These are phyloP conservation scores for Ogataea ganodermae DNA, from an alignment of 805 yeast species.

Conservation along the genomic window DNA sequence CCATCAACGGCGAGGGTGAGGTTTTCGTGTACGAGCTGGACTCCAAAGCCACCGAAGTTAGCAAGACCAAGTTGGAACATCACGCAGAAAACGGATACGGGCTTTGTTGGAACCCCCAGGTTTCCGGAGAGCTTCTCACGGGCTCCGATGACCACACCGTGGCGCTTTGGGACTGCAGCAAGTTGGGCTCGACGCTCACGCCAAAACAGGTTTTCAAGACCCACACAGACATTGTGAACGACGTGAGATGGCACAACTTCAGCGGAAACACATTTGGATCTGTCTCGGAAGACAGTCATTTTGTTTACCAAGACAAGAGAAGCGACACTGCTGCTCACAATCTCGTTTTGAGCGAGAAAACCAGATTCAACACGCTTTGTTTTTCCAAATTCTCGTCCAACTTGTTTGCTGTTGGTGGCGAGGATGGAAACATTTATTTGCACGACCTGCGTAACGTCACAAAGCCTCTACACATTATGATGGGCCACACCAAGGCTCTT, in stretches of 20 bases:
- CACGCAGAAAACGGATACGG: slow-evolving; percentile 77
- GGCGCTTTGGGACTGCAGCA: slow-evolving; percentile 59
- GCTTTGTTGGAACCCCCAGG: slow-evolving; percentile 59
- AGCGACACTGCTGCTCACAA: slow-evolving; percentile 25
- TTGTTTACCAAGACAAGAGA: slow-evolving; percentile 58
- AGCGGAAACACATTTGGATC: slow-evolving; percentile 59
- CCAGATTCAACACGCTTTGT: slow-evolving; percentile 60
- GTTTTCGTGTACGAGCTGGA: slow-evolving; percentile 52
- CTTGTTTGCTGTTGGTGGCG: slow-evolving; percentile 68
- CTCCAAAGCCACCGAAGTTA: slow-evolving; percentile 19
- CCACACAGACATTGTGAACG: slow-evolving; percentile 69
- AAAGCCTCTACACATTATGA: slow-evolving; percentile 63
- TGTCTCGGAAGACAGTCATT: slow-evolving; percentile 68
- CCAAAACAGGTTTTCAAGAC: slow-evolving; percentile 37
- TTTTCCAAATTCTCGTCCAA: slow-evolving; percentile 64
- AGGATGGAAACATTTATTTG: slow-evolving; percentile 65
- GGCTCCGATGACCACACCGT: slow-evolving; percentile 67
- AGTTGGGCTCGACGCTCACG: slow-evolving; percentile 1
- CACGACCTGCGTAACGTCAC: slow-evolving; percentile 54
- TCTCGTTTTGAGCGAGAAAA: slow-evolving; percentile 29
- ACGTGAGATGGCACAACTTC: slow-evolving; percentile 68
- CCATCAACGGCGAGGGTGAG: slow-evolving; percentile 69
- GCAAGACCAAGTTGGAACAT: slow-evolving; percentile 42
- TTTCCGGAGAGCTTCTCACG: slow-evolving; percentile 53
- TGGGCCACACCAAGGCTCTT: slow-evolving; percentile 77